Conservation (phyloP, 306 rosid species). For the Cicer yamashitae region DNA sequence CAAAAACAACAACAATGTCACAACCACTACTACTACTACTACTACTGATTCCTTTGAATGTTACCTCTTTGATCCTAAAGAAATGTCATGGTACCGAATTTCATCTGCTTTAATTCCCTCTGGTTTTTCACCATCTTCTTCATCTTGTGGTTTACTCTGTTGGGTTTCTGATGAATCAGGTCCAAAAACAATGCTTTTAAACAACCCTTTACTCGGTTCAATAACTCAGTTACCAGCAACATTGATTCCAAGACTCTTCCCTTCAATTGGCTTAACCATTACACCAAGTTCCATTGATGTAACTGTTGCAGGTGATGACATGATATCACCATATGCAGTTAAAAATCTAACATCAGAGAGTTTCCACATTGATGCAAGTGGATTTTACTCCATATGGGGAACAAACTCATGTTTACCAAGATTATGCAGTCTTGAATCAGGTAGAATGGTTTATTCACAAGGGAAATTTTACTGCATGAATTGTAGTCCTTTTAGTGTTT, state of each 20-base stretch:
- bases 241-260: slow-evolving; percentile 75
- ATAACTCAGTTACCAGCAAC: slow-evolving; percentile 77
- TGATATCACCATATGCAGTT: slow-evolving; percentile 93
- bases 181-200: slow-evolving; percentile 72
- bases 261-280: slow-evolving; percentile 75
- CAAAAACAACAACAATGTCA: slow-evolving; percentile 43
- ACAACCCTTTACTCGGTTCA: slow-evolving; percentile 86
- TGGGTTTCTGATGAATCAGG: slow-evolving; percentile 83
- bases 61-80: slow-evolving; percentile 81
- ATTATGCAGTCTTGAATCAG: slow-evolving; percentile 84
- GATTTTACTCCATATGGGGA: slow-evolving; percentile 87
- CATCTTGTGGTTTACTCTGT: slow-evolving; percentile 80
- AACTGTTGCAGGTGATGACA: slow-evolving; percentile 85
- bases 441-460: slow-evolving; percentile 69
- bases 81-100: slow-evolving; percentile 73
- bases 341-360: slow-evolving; percentile 83
- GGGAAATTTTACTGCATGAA: slow-evolving; percentile 90
- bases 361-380: slow-evolving; percentile 83
- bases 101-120: slow-evolving; percentile 66
- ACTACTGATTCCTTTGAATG: slow-evolving; percentile 52
- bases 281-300: slow-evolving; percentile 72
- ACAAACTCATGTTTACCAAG: slow-evolving; percentile 73
- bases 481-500: slow-evolving; percentile 78
- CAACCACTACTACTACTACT: background rate
- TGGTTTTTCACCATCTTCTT: slow-evolving; percentile 78